Base-by-base conservation (phyloP, 2,329 filamentous ascomycete species). In the Beauveria scarabaeidicola region DNA sequence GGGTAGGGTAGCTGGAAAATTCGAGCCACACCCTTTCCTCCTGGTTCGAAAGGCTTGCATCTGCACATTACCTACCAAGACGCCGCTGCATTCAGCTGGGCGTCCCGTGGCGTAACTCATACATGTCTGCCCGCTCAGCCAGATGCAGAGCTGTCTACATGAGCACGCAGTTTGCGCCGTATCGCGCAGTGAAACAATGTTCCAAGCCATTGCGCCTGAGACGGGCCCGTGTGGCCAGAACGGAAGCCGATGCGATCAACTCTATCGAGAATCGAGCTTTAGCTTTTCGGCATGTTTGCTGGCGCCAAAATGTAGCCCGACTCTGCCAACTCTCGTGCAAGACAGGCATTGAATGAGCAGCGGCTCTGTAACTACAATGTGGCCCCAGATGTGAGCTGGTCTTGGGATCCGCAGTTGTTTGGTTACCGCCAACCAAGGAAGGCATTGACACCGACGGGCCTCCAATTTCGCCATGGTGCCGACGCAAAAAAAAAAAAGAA, bases 161-260 rank as follows among this genome's bases (percentile, higher is more conserved):
- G 25, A 27, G 55, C 15, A n/a, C 36, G 25, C 47, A 52, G 55
- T 52, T 58, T 58, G 55, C 55, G 38, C n/a, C 27, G 13, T 25
- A 47, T 51, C 36, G 25, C 32, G n/a, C n/a, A 5, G 25, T 52
- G 55, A 52, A 51, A 58, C 47, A 58, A 23, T 51, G 32, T 23
- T 52, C 29, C 17, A 51, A 52, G 55, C 15, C 38, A 36, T 15
- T 6, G 10, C 32, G 29, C 53, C 13, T 46, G 19, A 36, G 38
- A 21, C 38, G 10, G 23, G 38, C 9, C 51, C 5, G 19, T 25
- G 43, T 25, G n/a, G 53, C 53, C 53, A 38, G 25, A 21, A 25
- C 19, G 38, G 27, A 56, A 13, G 21, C 23, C 41, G 43, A 19
- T 8, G 19, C n/a, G 5, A 29, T 32, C 27, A 47, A 47, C 41